Percentiles rank a stretch among this genome's conserved stretches.
Conservation (phyloP, 169 alveolate species). For the Eimeria brunetti region DNA sequence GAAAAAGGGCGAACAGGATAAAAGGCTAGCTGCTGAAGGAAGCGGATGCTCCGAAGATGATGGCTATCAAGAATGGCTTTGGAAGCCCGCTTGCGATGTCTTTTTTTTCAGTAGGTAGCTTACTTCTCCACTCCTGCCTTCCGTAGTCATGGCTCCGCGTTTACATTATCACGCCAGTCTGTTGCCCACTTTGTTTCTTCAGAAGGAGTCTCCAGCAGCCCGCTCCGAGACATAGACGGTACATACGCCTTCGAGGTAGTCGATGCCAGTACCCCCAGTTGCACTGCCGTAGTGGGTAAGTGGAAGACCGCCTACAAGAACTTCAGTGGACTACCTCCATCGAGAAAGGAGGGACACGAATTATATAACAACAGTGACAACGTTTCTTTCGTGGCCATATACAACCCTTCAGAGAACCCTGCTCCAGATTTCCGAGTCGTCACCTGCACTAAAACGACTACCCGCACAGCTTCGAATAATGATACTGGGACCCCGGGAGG, state of each 20-base stretch:
- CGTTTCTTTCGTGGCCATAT: too few relatives aligned
- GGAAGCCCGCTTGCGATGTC: background rate
- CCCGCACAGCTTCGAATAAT: too few relatives aligned
- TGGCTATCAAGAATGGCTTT: too few relatives aligned
- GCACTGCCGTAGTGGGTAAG: background rate
- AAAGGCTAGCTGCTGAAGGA: background rate
- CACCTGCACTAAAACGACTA: too few relatives aligned
- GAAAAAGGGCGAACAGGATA: background rate
- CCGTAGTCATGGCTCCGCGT: too few relatives aligned
- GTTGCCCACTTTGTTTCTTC: background rate
- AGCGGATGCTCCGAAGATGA: background rate
- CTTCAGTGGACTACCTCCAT: too few relatives aligned
- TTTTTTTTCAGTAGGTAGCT: background rate
- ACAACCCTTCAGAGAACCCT: too few relatives aligned
- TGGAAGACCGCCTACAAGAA: background rate
- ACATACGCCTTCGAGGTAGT: constrained; percentile 16
- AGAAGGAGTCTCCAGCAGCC: background rate
- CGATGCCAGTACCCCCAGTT: background rate
- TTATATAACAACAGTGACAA: too few relatives aligned
- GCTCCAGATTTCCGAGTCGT: too few relatives aligned
- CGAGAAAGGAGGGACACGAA: too few relatives aligned
- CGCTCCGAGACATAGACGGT: background rate
- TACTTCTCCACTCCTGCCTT: background rate
- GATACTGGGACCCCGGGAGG: too few relatives aligned
- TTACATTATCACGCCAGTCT: too few relatives aligned